These are phyloP conservation scores for Abrus pulchellus DNA, from an alignment of 306 rosid genomes.

Conservation along the genomic window DNA sequence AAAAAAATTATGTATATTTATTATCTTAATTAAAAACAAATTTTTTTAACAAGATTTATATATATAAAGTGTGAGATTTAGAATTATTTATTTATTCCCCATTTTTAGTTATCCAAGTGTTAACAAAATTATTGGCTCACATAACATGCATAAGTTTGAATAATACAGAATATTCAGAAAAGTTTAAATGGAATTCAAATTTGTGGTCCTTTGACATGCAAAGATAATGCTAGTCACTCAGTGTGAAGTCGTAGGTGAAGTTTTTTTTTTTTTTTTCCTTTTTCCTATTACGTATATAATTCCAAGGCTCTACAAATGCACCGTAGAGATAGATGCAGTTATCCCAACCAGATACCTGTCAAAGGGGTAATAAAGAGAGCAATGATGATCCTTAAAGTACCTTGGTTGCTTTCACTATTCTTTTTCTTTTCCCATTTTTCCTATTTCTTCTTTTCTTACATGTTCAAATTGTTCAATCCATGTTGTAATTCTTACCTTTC, in stretches of 20 bases:
- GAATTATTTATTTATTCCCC: neutral
- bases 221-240: constrained; percentile 28
- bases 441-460: constrained; percentile 32
- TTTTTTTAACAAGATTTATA: too few relatives aligned
- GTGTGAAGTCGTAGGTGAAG: constrained; percentile 19
- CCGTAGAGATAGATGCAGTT: constrained; percentile 31
- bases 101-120: constrained; percentile 27
- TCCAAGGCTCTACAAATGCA: constrained; percentile 27
- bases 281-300: constrained; percentile 21
- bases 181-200: constrained; percentile 42
- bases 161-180: constrained; percentile 18
- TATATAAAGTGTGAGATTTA: too few relatives aligned
- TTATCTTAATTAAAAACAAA: too few relatives aligned
- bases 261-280: neutral
- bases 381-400: constrained; percentile 60
- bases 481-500: constrained; percentile 47
- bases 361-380: constrained; percentile 57
- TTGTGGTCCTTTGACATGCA: constrained; percentile 49
- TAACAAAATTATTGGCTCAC: constrained; percentile 29
- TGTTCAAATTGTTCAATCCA: constrained; percentile 45
- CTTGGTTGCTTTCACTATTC: constrained; percentile 51
- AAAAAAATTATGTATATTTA: too few relatives aligned
- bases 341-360: constrained; percentile 32
- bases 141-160: constrained; percentile 45
- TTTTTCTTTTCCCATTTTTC: constrained; percentile 44